phyloP scores from a whole-genome alignment of 352 stramenopile species.

The Globisporangium parvum region DNA sequence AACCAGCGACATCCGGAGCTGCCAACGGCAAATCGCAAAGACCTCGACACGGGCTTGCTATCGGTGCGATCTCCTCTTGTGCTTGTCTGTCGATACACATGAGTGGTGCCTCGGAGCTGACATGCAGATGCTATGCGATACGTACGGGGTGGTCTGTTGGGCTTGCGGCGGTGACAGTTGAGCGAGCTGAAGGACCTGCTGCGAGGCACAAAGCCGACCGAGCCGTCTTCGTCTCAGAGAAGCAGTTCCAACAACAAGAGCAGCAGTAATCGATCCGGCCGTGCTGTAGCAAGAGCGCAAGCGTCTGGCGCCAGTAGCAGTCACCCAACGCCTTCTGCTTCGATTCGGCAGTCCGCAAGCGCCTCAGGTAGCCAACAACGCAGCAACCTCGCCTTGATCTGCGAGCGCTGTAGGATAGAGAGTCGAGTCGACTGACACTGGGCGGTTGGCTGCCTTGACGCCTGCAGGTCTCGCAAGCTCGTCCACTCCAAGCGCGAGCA shows the following conservation, averaged over 20 bases:
- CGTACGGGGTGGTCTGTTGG: not conserved
- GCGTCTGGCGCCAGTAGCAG: not conserved
- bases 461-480: not conserved
- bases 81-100: not conserved
- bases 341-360: not conserved
- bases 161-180: conserved; percentile 19
- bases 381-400: not conserved
- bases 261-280: conserved; percentile 1
- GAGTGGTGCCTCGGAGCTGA: not conserved
- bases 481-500: not conserved
- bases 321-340: not conserved
- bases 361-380: not conserved
- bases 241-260: not conserved
- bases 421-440: too few species aligned
- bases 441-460: too few species aligned
- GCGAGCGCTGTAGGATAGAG: too few species aligned
- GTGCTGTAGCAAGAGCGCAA: not conserved
- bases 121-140: not conserved
- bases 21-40: conserved; percentile 7
- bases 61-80: conserved; percentile 20
- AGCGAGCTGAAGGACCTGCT: conserved; percentile 43
- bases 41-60: conserved; percentile 31
- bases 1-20: conserved; percentile 1
- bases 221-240: not conserved
- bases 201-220: conserved; percentile 21